Percentiles rank a stretch among this genome's conserved stretches.
Evolutionary conservation across 768 basidiomycete species (phyloP).

Genomic region (Lactarius quietus): DNA sequence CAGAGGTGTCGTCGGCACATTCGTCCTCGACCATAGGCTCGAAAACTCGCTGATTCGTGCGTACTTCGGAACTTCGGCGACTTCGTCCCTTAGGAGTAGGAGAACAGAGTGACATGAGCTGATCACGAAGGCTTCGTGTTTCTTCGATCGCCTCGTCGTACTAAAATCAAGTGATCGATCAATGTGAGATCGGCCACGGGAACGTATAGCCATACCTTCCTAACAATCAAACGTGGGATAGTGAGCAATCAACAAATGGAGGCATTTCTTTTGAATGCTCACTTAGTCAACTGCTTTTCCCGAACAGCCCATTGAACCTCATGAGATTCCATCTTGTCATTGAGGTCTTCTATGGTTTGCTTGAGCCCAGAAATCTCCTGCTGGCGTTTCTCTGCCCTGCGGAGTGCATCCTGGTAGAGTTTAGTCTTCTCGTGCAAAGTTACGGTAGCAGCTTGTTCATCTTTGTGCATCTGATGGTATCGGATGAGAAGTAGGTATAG

Average conservation of each 20-base stretch:
- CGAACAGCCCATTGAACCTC: constrained; percentile 20
- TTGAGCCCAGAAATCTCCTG: constrained; percentile 12
- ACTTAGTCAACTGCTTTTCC: constrained; percentile 20
- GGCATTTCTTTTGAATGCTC: not conserved
- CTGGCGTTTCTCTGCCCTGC: constrained; percentile 15
- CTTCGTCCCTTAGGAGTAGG: constrained; percentile 18
- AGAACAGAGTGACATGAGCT: constrained; percentile 17
- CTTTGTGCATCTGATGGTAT: constrained; percentile 28
- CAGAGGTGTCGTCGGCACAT: constrained; percentile 3
- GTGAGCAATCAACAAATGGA: not conserved
- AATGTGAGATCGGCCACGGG: not conserved
- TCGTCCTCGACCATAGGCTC: constrained; percentile 25
- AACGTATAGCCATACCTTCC: constrained; percentile 18
- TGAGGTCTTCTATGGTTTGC: constrained; percentile 18
- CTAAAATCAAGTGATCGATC: constrained; percentile 15
- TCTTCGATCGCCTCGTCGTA: constrained; percentile 25
- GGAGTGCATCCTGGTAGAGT: constrained; percentile 23
- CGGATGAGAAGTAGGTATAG: constrained; percentile 25
- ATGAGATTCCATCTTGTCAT: constrained; percentile 17
- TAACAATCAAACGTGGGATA: constrained; percentile 7
- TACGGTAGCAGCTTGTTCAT: constrained; percentile 24
- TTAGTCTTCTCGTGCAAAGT: constrained; percentile 20
- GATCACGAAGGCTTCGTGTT: constrained; percentile 21
- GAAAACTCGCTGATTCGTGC: constrained; percentile 13
- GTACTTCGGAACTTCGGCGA: constrained; percentile 16